Base-by-base conservation (phyloP, 73 alveolate species). In the Paramecium sexaurelia region DNA sequence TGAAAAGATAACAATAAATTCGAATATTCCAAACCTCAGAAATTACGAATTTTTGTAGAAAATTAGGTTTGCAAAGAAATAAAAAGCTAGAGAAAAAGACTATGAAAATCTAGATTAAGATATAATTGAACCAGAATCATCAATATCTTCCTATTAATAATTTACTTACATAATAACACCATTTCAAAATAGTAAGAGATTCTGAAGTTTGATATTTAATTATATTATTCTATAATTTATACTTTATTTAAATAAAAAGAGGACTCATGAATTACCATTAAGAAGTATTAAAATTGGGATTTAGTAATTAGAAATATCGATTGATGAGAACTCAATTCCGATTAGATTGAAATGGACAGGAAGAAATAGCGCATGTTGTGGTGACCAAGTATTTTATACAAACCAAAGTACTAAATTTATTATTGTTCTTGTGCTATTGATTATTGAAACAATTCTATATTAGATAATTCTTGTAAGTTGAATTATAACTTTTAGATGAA, bases 261-360 rank as follows among this genome's bases (percentile, higher is more conserved):
- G 6, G 29, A 51, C 7, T 61, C 26, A 61, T 61, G 83, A 61
- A 61, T 29, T 61, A 61, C 43, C 83, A 61, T 32, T 11, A 61
- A 61, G 83, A 61, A 32, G 83, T 61, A 61, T 61, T 29, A 61
- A 61, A 29, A 61, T 29, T 10, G 15, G 43, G 83, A 61, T 61
- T 61, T 61, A 61, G 83, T 61, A 61, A 61, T 61, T 61, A 61
- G 83, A 61, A 61, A 26, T 61, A 32, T 32, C 67, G 67, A 51
- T 51, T 51, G 67, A 61, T 61, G 83, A 61, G 11, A 61, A 61
- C 26, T 61, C 83, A 33, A 73, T 32, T 33, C 33, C 87, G 11
- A 20, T 73, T 33, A 36, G 56, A 73, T 73, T 27, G 19, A 73
- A 73, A 39, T 73, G 87, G 87, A 73, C 87, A 35, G 87, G 87